These are phyloP conservation scores for Mycena metata DNA, from an alignment of 768 basidiomycete genomes.

Conservation along the genomic window DNA sequence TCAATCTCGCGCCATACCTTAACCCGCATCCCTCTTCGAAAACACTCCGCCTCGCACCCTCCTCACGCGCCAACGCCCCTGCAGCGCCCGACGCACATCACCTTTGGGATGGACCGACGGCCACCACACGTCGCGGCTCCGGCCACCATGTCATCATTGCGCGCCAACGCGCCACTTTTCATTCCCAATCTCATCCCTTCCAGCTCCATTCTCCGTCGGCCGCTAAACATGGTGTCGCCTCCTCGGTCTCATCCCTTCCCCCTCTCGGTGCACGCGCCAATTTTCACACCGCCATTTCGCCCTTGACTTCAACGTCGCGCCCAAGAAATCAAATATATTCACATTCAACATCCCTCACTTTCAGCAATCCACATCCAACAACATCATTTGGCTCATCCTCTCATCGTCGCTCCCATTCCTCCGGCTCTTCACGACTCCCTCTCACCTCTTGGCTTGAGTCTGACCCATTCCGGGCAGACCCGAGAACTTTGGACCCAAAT, in stretches of 20 bases:
- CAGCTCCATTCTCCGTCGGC: neutral
- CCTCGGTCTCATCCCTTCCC: too few species aligned
- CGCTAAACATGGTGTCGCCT: too few species aligned
- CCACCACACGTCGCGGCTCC: neutral
- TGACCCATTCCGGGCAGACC: too few species aligned
- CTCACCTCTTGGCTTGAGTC: constrained; percentile 12
- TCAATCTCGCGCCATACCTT: constrained; percentile 20
- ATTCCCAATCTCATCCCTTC: neutral
- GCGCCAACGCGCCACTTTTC: neutral
- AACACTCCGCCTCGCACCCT: neutral
- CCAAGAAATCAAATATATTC: neutral
- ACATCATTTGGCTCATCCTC: constrained; percentile 4
- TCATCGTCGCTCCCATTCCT: constrained; percentile 2
- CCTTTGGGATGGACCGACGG: neutral
- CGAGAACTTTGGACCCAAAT: too few species aligned
- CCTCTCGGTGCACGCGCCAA: too few species aligned
- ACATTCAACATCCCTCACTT: neutral
- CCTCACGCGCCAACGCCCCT: neutral
- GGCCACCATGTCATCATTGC: too few species aligned
- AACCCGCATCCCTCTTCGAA: constrained; percentile 18
- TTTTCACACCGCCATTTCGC: too few species aligned
- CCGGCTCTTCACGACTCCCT: neutral
- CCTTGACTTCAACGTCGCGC: neutral
- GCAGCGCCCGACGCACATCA: neutral
- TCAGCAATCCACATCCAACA: neutral